Evolutionary conservation across 768 basidiomycete species (phyloP).

Genomic region (Crucibulum laeve): DNA sequence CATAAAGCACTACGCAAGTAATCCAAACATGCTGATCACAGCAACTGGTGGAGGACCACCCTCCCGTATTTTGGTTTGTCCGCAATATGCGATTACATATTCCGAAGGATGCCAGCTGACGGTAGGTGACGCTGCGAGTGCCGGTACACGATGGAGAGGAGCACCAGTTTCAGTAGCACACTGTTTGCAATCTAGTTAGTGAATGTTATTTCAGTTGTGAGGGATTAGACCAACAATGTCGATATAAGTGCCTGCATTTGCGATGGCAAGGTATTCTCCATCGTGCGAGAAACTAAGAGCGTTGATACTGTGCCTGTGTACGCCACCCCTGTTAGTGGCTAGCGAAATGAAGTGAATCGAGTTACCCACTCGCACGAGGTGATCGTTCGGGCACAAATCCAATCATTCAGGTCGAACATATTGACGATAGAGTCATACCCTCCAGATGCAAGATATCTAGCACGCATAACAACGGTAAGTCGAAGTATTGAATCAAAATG

Average conservation of each 20-base stretch:
- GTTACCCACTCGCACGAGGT: constrained; percentile 72
- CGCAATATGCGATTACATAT: constrained; percentile 79
- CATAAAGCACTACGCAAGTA: constrained; percentile 35
- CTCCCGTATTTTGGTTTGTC: constrained; percentile 66
- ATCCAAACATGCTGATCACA: constrained; percentile 70
- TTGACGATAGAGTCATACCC: constrained; percentile 82
- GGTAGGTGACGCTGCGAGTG: constrained; percentile 67
- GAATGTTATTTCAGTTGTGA: background rate
- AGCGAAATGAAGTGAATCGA: background rate
- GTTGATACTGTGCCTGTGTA: constrained; percentile 60
- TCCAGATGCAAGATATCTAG: constrained; percentile 73
- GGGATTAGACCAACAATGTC: constrained; percentile 60
- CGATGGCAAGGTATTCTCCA: constrained; percentile 79
- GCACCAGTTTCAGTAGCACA: constrained; percentile 75
- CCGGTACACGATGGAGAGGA: constrained; percentile 73
- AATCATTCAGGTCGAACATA: constrained; percentile 73
- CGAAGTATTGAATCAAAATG: background rate
- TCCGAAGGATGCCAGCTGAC: constrained; percentile 83
- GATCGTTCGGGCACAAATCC: constrained; percentile 77
- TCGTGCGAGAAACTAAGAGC: constrained; percentile 78
- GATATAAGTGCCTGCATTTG: constrained; percentile 66
- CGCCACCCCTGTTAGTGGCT: constrained; percentile 4
- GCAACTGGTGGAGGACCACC: constrained; percentile 62
- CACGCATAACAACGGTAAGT: constrained; percentile 6
- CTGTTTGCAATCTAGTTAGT: constrained; percentile 28